These are phyloP conservation scores for Lactuca sativa DNA, from an alignment of 129 eudicot species.

Conservation along the genomic window DNA sequence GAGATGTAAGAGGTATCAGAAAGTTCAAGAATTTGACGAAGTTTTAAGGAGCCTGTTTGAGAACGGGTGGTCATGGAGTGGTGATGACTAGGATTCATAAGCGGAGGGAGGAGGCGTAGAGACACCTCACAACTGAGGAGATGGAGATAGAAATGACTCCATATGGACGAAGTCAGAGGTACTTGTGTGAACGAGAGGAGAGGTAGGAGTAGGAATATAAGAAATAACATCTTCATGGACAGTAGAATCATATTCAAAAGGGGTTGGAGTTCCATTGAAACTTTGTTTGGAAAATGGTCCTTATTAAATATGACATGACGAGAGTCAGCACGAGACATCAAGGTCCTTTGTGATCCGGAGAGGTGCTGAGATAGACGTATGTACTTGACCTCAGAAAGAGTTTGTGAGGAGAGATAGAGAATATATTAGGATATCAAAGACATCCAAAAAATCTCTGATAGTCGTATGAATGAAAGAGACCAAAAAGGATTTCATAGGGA, in stretches of 20 bases:
- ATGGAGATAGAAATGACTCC: too few species aligned
- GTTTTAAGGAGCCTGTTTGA: not conserved
- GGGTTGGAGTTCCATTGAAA: not conserved
- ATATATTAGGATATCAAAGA: not conserved
- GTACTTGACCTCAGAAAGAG: not conserved
- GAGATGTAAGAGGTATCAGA: not conserved
- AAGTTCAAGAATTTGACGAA: not conserved
- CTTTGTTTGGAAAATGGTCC: not conserved
- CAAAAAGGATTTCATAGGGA: not conserved
- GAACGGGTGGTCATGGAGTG: not conserved
- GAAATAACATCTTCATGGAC: not conserved
- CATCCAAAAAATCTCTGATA: not conserved
- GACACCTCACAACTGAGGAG: too few species aligned
- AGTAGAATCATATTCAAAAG: not conserved
- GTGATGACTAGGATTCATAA: too few species aligned
- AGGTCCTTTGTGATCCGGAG: not conserved
- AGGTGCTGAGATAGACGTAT: not conserved
- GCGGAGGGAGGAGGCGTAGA: too few species aligned
- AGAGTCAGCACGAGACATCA: not conserved
- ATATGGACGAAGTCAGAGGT: too few species aligned
- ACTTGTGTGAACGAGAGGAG: too few species aligned
- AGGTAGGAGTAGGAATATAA: not conserved
- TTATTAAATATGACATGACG: not conserved
- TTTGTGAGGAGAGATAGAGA: not conserved
- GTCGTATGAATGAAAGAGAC: too few species aligned